Base-by-base conservation (phyloP, 2,329 filamentous ascomycete species). In the Ophiostoma sp. region DNA sequence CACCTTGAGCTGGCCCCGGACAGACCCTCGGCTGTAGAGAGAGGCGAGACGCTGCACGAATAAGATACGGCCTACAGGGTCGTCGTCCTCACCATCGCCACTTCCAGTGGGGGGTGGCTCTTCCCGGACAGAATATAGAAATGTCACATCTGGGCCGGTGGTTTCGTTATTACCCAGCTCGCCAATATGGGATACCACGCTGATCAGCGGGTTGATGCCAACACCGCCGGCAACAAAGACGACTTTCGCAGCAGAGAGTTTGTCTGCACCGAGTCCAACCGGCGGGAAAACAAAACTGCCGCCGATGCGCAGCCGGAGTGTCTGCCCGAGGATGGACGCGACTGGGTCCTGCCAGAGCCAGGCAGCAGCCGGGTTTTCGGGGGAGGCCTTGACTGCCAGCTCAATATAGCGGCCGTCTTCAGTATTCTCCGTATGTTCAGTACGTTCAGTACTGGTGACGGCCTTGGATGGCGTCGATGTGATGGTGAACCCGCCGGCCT, bases 401-500 rank as follows among this genome's bases (percentile, higher is more conserved):
- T 96, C 93, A 66, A 96, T 79, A 78, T 89, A 91, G 68, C 68
- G 10, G 70, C 13, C 4, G 31, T n/a, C 11, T 7, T 41, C 7
- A 4, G 23, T 36, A 39, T 1, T 23, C 10, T 8, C 31, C 6
- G 23, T 20, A 3, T 3, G 3, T 7, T 41, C 4, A 4, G 23
- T 36, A 39, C 1, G 20, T 5, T 8, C 31, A 6, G 23, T 17
- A 17, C 5, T 31, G 11, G 33, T 41, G n/a, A 4, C 27, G 2
- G 86, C 84, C 69, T 83, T 80, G 60, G 83, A 84, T 0, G 92
- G 92, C 0, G 90, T 81, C 1, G 91, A 95, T 7, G 92, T 94
- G 73, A 96, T 90, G 60, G 93, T 96, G 82, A 96, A 97, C 71
- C 93, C 93, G 44, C 93, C 93, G 3, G 92, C 89, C 77, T 90